Evolutionary conservation across 148 eudicot species (phyloP), one percentile per base, ranked within the genome.

Genomic region (Tetragonia tetragonoides): DNA sequence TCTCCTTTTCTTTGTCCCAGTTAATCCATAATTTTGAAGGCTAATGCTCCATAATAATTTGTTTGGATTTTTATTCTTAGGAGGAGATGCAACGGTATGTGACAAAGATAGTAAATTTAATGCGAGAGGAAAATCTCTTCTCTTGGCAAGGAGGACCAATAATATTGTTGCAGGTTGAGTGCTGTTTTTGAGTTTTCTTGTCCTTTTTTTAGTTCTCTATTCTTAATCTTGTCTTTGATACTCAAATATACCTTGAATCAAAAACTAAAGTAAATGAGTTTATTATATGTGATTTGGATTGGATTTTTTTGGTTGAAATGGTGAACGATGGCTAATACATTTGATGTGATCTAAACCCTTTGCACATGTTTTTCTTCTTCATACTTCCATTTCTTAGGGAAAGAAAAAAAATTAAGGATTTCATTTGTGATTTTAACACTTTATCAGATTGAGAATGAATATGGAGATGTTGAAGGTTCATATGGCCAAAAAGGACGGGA

Each of bases 71-170:
- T 77, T n/a, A 71, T n/a, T 73, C 73, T 76, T 87, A 95, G 99
- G 94, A 82, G 78, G 99, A 95, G 90, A 95, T 95, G 99, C 87
- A 87, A 83, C 87, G 86, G 8, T 95, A 84, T 83, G 99, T 95
- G 63, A 89, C 84, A 68, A 95, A 87, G 90, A 91, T 95, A 86
- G 99, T 95, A 54, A 91, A 89, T 82, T 70, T 95, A 84, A 93
- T 95, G 99, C 88, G 78, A 72, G 87, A 89, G 51, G 94, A 92
- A 78, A 87, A 67, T 75, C 94, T 95, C 21, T 89, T 92, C 78
- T 92, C 96, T 79, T 95, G 99, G 99, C 99, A 95, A 90, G 99
- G 99, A 70, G 99, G 99, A 75, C 99, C 99, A 54, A 85, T 95
- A 65, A 92, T 95, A 78, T 59, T 95, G 90, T 72, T 92, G 93